These are phyloP conservation scores for Lentinus tigrinus DNA, from an alignment of 768 basidiomycete species.

Conservation along the genomic window DNA sequence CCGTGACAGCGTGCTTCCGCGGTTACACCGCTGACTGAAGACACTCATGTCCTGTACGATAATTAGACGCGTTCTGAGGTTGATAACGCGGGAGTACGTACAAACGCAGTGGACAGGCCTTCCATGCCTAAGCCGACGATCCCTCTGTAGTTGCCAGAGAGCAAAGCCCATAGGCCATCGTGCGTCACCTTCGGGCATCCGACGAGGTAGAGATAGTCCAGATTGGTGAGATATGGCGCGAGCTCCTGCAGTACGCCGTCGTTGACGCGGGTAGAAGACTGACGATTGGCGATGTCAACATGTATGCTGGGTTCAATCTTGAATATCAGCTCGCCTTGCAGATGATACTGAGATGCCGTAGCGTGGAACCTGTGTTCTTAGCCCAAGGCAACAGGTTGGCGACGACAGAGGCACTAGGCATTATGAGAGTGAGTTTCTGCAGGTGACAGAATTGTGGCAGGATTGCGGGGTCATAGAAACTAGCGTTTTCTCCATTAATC, in stretches of 20 bases:
- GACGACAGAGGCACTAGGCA: conserved; percentile 63
- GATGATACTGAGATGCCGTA: conserved; percentile 61
- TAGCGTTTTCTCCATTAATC: conserved; percentile 64
- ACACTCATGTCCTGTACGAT: conserved; percentile 48
- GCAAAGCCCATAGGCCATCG: conserved; percentile 50
- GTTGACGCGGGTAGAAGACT: conserved; percentile 60
- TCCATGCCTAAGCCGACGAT: conserved; percentile 60
- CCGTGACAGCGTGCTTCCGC: conserved; percentile 36
- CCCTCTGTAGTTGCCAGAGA: conserved; percentile 44
- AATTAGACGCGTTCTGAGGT: not conserved
- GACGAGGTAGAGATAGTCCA: conserved; percentile 59
- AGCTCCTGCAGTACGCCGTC: conserved; percentile 53
- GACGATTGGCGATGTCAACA: not conserved
- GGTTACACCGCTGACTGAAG: conserved; percentile 42
- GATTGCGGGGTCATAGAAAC: conserved; percentile 51
- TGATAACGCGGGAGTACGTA: conserved; percentile 31
- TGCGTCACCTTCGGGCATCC: conserved; percentile 74
- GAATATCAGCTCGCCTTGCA: conserved; percentile 53
- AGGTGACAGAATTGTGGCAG: conserved; percentile 53
- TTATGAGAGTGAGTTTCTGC: conserved; percentile 63
- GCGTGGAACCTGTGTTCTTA: conserved; percentile 37
- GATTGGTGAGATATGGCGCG: conserved; percentile 44
- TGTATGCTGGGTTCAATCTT: not conserved
- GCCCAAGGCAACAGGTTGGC: conserved; percentile 53
- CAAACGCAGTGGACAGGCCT: conserved; percentile 59